phyloP scores from a whole-genome alignment of 768 basidiomycete species.

The Asterophora parasitica region DNA sequence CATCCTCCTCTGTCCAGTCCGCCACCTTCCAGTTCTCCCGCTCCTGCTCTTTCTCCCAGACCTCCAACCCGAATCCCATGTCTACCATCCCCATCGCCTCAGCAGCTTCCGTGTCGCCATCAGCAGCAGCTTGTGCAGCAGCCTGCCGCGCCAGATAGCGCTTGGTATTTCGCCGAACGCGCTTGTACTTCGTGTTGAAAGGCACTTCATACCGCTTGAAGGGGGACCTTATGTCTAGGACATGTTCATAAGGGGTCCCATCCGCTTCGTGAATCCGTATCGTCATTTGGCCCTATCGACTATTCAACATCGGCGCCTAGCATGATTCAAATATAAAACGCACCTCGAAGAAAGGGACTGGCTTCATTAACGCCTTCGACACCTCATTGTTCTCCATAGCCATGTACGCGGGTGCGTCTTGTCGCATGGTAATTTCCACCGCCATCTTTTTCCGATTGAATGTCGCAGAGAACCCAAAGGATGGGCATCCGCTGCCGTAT shows the following conservation, averaged over 20 bases:
- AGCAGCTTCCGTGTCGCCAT: constrained; percentile 87
- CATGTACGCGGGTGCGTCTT: constrained; percentile 76
- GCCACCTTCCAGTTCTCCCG: constrained; percentile 94
- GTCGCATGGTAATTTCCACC: constrained; percentile 92
- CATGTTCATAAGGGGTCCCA: constrained; percentile 98
- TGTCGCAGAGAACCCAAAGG: constrained; percentile 82
- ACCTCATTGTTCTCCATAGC: constrained; percentile 67
- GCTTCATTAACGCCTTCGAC: constrained; percentile 64
- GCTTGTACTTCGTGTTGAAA: constrained; percentile 98
- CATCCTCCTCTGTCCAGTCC: constrained; percentile 97
- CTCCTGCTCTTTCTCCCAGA: constrained; percentile 95
- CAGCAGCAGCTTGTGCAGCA: constrained; percentile 88
- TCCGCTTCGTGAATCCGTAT: constrained; percentile 99
- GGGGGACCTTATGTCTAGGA: constrained; percentile 80
- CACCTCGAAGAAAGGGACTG: constrained; percentile 88
- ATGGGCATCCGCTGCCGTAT: constrained; percentile 93
- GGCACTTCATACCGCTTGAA: constrained; percentile 97
- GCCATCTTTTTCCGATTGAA: constrained; percentile 99
- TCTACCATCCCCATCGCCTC: constrained; percentile 93
- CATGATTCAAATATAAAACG: constrained; percentile 11
- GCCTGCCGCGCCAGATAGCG: constrained; percentile 93
- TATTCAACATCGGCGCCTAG: constrained; percentile 2
- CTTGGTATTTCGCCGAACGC: constrained; percentile 91
- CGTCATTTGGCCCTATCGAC: constrained; percentile 86
- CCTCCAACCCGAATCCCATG: constrained; percentile 88